These are phyloP conservation scores for Fomitopsis schrenkii DNA, from an alignment of 1,284 basidiomycete species.

Conservation along the genomic window DNA sequence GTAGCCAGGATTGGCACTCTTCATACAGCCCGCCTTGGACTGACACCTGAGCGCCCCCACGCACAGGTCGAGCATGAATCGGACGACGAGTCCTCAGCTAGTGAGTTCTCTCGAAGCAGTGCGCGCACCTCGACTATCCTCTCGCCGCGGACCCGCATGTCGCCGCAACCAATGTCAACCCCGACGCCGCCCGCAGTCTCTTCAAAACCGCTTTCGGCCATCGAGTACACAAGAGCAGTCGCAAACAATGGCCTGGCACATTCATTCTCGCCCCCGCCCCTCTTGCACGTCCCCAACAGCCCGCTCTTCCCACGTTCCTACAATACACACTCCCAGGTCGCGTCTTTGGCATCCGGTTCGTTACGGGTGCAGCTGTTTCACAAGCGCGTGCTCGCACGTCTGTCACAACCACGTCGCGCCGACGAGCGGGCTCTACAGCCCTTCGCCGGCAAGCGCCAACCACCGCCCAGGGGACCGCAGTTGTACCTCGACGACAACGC, in stretches of 20 bases:
- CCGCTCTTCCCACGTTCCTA: slow-evolving; percentile 63
- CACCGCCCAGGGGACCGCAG: slow-evolving; percentile 21
- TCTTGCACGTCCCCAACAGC: slow-evolving; percentile 38
- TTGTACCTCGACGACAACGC: slow-evolving; percentile 42
- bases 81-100: slow-evolving; percentile 20
- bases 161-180: background rate
- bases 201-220: slow-evolving; percentile 19
- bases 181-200: slow-evolving; percentile 8
- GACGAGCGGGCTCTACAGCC: slow-evolving; percentile 48
- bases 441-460: slow-evolving; percentile 32
- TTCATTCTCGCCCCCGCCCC: slow-evolving; percentile 44
- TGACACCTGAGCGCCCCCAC: background rate
- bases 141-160: slow-evolving; percentile 7
- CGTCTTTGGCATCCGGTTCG: slow-evolving; percentile 29
- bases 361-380: slow-evolving; percentile 47
- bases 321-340: slow-evolving; percentile 38
- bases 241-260: slow-evolving; percentile 26
- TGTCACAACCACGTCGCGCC: slow-evolving; percentile 36
- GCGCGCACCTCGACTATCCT: slow-evolving; percentile 14
- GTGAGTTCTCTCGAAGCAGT: slow-evolving; percentile 12
- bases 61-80: slow-evolving; percentile 17
- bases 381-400: slow-evolving; percentile 42
- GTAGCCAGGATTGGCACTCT: background rate
- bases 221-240: slow-evolving; percentile 26
- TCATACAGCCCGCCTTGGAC: background rate